These are phyloP conservation scores for Zymoseptoria pseudotritici DNA, from an alignment of 2,329 filamentous ascomycete species.

Conservation along the genomic window DNA sequence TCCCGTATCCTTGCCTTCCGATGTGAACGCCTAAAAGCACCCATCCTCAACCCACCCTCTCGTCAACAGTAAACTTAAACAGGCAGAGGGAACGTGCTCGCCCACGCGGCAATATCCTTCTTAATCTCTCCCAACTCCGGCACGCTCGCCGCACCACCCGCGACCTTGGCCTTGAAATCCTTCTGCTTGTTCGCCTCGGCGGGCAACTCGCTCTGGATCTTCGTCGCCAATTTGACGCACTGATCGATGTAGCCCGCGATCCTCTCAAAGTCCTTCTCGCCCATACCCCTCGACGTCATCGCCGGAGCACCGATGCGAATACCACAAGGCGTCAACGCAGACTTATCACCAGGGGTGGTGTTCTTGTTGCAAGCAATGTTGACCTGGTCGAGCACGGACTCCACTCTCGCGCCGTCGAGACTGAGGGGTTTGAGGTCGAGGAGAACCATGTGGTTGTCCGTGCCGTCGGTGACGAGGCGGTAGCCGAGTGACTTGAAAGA, in stretches of 20 bases:
- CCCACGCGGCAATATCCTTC: constrained; percentile 86
- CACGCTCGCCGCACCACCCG: constrained; percentile 55
- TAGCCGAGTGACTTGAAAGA: constrained; percentile 75
- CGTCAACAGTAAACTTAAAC: constrained; percentile 40
- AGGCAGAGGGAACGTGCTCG: constrained; percentile 83
- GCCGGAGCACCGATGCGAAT: constrained; percentile 94
- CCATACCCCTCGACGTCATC: constrained; percentile 95
- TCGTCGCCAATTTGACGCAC: constrained; percentile 81
- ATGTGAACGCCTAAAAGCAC: background rate
- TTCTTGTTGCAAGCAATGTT: constrained; percentile 99
- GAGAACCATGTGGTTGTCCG: constrained; percentile 95
- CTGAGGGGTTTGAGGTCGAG: constrained; percentile 74
- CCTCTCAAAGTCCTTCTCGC: constrained; percentile 82
- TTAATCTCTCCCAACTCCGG: constrained; percentile 72
- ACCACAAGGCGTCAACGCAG: constrained; percentile 85
- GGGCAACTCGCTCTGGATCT: constrained; percentile 74
- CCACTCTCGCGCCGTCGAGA: constrained; percentile 89
- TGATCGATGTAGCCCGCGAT: constrained; percentile 86
- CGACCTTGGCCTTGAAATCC: constrained; percentile 95
- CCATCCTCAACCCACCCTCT: background rate
- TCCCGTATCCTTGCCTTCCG: no score
- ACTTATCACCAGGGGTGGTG: constrained; percentile 95
- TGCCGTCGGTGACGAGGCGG: constrained; percentile 91
- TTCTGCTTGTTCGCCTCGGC: constrained; percentile 99
- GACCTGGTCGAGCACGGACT: constrained; percentile 93